phyloP scores from a whole-genome alignment of 163 green algal species.

The Prototheca stagnorum region DNA sequence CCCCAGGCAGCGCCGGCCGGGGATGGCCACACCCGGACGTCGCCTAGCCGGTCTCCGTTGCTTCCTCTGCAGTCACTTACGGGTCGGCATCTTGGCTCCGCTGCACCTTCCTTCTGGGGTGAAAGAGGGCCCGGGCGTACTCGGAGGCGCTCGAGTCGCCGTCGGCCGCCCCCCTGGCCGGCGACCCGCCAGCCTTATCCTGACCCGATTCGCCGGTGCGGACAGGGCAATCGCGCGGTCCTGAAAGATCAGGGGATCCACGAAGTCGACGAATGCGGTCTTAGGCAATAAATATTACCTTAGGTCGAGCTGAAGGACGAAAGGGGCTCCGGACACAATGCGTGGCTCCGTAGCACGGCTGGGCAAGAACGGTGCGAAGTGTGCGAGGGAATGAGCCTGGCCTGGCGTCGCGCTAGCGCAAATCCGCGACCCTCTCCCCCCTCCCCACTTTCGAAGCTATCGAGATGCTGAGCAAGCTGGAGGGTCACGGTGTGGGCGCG shows the following conservation, averaged over 20 bases:
- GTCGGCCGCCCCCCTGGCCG: background rate
- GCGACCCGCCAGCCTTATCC: background rate
- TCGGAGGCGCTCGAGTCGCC: background rate
- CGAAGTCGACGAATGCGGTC: no score
- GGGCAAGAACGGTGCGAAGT: slow-evolving; percentile 7
- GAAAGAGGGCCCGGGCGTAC: background rate
- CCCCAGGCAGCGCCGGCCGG: background rate
- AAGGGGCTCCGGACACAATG: background rate
- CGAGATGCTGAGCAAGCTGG: slow-evolving; percentile 23
- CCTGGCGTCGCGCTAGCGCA: background rate
- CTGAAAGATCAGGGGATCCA: no score
- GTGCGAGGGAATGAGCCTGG: background rate
- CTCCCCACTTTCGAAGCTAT: slow-evolving; percentile 21
- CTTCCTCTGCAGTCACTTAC: no score
- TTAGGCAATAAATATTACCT: no score
- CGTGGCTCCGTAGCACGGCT: background rate
- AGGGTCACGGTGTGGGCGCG: slow-evolving; percentile 19
- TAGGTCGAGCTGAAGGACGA: background rate
- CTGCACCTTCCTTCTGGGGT: background rate
- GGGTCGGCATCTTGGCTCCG: slow-evolving; percentile 15
- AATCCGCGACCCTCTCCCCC: background rate
- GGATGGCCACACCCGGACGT: background rate
- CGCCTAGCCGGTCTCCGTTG: background rate
- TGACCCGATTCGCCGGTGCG: no score
- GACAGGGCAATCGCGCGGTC: no score